Base-by-base conservation (phyloP, 2,329 filamentous ascomycete genomes). In the Fusarium sp. region DNA sequence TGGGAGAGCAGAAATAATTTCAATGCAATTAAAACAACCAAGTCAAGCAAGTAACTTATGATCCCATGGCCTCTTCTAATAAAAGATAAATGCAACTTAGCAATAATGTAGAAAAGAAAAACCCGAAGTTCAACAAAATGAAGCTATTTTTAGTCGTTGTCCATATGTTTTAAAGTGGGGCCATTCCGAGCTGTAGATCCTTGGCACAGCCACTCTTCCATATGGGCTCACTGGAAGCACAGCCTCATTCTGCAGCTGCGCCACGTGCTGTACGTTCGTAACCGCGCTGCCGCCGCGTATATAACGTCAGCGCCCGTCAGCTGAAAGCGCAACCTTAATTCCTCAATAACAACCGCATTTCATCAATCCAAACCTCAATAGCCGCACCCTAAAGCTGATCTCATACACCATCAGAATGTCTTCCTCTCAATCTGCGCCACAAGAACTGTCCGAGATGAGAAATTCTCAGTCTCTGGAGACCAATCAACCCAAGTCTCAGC, bases 291-390 rank as follows among this genome's bases (percentile, higher is more conserved):
- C 19, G 10, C 37, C 19, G 10, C 37, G 5, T 23, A 33, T 62
- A 62, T 62, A 67, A 62, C 54, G 63, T 67, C 64, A 67, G 63
- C 53, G 25, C 60, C n/a, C 64, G 63, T 67, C 63, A 62, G 30
- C 25, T 46, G 15, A 42, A 67, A 25, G 23, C 6, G 32, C 15
- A 30, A 53, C 28, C 30, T 67, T 42, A 23, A 30, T 44, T 67
- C 46, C 35, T 13, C 40, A 32, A 53, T 62, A 38, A 50, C 42
- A 53, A 49, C 15, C 40, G 19, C 32, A 50, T 50, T 32, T 28
- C 60, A 42, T 44, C 40, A 9, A 15, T 15, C 5, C 18, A 21
- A 28, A 7, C 38, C 9, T 16, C 25, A 16, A 30, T 28, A 19
- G 21, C 37, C 37, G 19, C 23, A 33, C 33, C 19, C 6, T 25